Base-by-base conservation (phyloP, 2,329 filamentous ascomycete species). In the Mariannaea elegans region DNA sequence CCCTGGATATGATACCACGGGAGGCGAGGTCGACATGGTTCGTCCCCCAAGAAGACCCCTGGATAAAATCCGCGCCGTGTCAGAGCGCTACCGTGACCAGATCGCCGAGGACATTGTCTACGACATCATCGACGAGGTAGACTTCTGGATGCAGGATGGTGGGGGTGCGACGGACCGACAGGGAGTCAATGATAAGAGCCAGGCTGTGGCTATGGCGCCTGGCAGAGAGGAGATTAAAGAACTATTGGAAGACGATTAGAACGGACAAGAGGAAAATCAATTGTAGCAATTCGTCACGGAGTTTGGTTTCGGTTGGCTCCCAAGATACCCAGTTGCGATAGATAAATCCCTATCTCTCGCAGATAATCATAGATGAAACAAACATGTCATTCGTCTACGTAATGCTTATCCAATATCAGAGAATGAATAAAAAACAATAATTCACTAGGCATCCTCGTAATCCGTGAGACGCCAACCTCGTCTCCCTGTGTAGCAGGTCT, bases 81-180 rank as follows among this genome's bases (percentile, higher is more conserved):
- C 87, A 7, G 91, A 96, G 62, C 87, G 95, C 29, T 98, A 93
- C 76, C 87, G 88, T 59, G 94, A 99, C 73, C 94, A 98, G 79
- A 94, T 99, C 62, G 93, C 90, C 13, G 95, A 99, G 78, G 95
- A 99, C 71, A 83, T 97, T 21, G 85, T 97, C 27, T 97, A 93
- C 74, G 95, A 99, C 75, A 85, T 99, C 52, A 84, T 98, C 29
- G 95, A 99, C 72, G 95, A 99, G 77, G 91, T 97, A 47, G 93
- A 97, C 78, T 95, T 92, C 78, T 96, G 87, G 89, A 83, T 89
- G 75, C 87, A 91, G 72, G 91, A 93, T 64, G 84, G 84, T 21
- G 81, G 80, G 8, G 80, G 79, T 61, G 78, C 81, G 8, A 78
- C 82, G 45, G 82, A 82, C 58, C 76, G 78, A 42, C 78, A 78